These are phyloP conservation scores for Xylaria venustula DNA, from an alignment of 495 filamentous ascomycete species.

Conservation along the genomic window DNA sequence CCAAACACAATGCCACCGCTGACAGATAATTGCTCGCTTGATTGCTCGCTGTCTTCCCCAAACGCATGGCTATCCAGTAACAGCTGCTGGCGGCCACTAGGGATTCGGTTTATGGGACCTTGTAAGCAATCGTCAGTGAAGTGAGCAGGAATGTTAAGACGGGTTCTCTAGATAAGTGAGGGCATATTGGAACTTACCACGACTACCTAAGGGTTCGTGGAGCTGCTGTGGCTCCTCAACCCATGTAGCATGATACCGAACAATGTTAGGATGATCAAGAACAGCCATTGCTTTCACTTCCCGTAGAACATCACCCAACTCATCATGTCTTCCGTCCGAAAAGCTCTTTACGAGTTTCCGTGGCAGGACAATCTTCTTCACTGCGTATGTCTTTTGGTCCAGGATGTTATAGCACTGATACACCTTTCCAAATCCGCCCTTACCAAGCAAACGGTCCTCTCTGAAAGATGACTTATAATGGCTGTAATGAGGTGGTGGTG, in stretches of 20 bases:
- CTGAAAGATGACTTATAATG: slow-evolving; percentile 29
- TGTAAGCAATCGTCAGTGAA: slow-evolving; percentile 1
- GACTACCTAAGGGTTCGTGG: slow-evolving; percentile 17
- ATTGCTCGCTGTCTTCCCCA: slow-evolving; percentile 11
- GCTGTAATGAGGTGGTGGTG: slow-evolving; percentile 4
- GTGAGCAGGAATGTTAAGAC: not conserved
- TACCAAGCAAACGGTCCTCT: slow-evolving; percentile 41
- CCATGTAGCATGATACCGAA: slow-evolving; percentile 57
- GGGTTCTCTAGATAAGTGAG: not conserved
- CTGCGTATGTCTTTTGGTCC: slow-evolving; percentile 52
- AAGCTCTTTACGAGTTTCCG: slow-evolving; percentile 47
- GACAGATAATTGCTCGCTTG: slow-evolving; percentile 3
- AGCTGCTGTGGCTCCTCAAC: slow-evolving; percentile 44
- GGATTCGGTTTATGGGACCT: not conserved
- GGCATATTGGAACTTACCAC: slow-evolving; percentile 16
- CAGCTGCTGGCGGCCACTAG: slow-evolving; percentile 15
- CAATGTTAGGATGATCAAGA: slow-evolving; percentile 55
- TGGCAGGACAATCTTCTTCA: slow-evolving; percentile 56
- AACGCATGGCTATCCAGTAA: slow-evolving; percentile 22
- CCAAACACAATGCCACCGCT: slow-evolving; percentile 29
- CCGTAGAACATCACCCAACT: slow-evolving; percentile 52
- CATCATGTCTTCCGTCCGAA: slow-evolving; percentile 47
- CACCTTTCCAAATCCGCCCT: slow-evolving; percentile 56
- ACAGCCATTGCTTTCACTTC: slow-evolving; percentile 56
- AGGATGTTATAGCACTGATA: slow-evolving; percentile 54